Conservation (phyloP, 192 early-diverging fungal genomes). For the Podochytrium sp. region DNA sequence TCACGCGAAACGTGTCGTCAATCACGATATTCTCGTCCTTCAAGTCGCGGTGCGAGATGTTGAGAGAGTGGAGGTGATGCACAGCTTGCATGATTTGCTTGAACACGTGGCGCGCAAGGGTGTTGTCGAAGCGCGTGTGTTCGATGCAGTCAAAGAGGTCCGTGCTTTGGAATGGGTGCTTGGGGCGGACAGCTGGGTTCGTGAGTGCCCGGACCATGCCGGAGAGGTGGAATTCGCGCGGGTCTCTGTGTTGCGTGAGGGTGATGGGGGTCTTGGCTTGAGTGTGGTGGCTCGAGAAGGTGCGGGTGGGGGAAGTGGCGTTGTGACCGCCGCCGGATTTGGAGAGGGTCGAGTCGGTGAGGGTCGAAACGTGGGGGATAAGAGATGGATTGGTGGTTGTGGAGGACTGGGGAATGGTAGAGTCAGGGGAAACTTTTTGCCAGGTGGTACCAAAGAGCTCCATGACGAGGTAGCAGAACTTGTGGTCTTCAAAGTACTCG, state of each 20-base stretch:
- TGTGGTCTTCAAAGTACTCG: constrained; percentile 45
- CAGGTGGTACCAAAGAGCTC: constrained; percentile 52
- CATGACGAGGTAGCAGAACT: constrained; percentile 53
- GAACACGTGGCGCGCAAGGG: constrained; percentile 43
- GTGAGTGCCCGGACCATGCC: too few relatives aligned
- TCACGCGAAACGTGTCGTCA: constrained; percentile 49
- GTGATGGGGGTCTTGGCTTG: too few relatives aligned
- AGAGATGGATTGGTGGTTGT: background rate
- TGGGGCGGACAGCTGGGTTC: too few relatives aligned
- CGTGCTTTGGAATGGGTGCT: too few relatives aligned
- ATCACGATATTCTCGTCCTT: constrained; percentile 68
- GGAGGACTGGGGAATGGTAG: background rate
- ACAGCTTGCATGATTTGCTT: constrained; percentile 48
- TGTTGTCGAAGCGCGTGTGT: constrained; percentile 42
- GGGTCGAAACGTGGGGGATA: too few relatives aligned
- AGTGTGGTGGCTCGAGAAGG: too few relatives aligned
- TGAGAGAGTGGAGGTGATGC: constrained; percentile 44
- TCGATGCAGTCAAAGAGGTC: constrained; percentile 66
- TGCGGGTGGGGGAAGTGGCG: too few relatives aligned
- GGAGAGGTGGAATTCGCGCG: too few relatives aligned
- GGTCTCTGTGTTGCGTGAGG: too few relatives aligned
- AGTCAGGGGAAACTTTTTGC: background rate
- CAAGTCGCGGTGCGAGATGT: constrained; percentile 57
- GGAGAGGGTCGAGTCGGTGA: too few relatives aligned
- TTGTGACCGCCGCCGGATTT: too few relatives aligned